These are phyloP conservation scores for Aquilaria sinensis DNA, from an alignment of 345 rosid species.

Conservation along the genomic window DNA sequence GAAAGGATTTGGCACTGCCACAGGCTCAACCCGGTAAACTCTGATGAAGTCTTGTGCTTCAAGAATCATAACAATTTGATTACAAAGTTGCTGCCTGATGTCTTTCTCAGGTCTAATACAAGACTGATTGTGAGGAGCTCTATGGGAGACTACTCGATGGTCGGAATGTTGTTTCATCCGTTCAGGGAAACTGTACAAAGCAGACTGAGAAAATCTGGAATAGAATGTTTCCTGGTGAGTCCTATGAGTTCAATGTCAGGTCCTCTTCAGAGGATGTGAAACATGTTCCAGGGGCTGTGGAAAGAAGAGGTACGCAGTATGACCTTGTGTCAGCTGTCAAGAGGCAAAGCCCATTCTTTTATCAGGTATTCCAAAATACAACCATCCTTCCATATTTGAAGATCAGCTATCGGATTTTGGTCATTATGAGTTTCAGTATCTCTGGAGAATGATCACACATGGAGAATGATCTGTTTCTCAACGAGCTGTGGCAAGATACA, in stretches of 20 bases:
- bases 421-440: slow-evolving; percentile 12
- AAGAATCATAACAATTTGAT: not conserved
- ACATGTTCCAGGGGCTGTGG: not conserved
- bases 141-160: slow-evolving; percentile 24
- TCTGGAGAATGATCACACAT: slow-evolving; percentile 1
- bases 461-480: slow-evolving; percentile 16
- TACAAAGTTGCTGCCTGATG: not conserved
- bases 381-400: not conserved
- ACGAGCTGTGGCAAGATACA: slow-evolving; percentile 25
- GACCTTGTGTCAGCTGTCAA: slow-evolving; percentile 22
- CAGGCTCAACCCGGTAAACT: slow-evolving; percentile 28
- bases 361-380: slow-evolving; percentile 13
- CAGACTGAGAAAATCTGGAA: slow-evolving; percentile 26
- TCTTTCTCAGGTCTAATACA: slow-evolving; percentile 8
- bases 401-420: not conserved
- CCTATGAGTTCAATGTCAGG: slow-evolving; percentile 15
- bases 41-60: no score
- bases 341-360: slow-evolving; percentile 19
- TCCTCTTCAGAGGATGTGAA: not conserved
- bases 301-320: slow-evolving; percentile 4
- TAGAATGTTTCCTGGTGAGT: slow-evolving; percentile 10
- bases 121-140: slow-evolving; percentile 25
- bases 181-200: slow-evolving; percentile 3
- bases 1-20: slow-evolving; percentile 42
- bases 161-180: slow-evolving; percentile 24